Evolutionary conservation across 116 monocot species (phyloP), one percentile per base, ranked within the genome.

Genomic region (Posidonia oceanica): DNA sequence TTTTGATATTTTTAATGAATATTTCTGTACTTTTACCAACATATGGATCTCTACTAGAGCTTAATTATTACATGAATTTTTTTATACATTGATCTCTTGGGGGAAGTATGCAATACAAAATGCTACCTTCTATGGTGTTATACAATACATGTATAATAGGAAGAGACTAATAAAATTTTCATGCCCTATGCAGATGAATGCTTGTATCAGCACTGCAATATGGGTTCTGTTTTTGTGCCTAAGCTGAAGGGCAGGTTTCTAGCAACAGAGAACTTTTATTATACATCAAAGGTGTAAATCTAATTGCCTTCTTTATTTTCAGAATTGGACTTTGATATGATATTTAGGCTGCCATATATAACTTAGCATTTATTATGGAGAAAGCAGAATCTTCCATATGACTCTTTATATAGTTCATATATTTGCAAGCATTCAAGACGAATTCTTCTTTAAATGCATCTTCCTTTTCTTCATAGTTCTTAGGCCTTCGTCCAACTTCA

Each of bases 261-360:
- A 64, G 96, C 91, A 60, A 96, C 91, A 39, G 96, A 96, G 75
- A 96, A 96, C 76, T 96, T 96, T 82, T 96, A 85, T 66, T 88
- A 81, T 81, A 96, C 96, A 21, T 80, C 85, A 62, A 78, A 96
- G 91, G 95, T 95, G 38, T 15, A 20, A 39, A n/a, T 5, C 23
- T 55, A 36, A 39, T 16, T 64, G 15, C 17, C 40, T 17, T 41
- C 14, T 66, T 21, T 1, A 42, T 42, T 66, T 41, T 66, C 48
- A 41, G 6, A 42, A n/a, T 11, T 13, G 48, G 52, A 54, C 23
- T 53, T 68, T 20, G 48, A 52, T 52, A 23, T 5, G 48, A 57
- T 66, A 10, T 11, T 12, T 66, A 66, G 42, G 40, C 41, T n/a
- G 8, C n/a, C 18, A 14, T 39, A 17, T 41, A 18, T 40, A 21